A percentile compares a stretch with the other conserved stretches of the same genome.
These are phyloP conservation scores for Pichia paraexigua DNA, from an alignment of 805 yeast genomes.

Conservation along the genomic window DNA sequence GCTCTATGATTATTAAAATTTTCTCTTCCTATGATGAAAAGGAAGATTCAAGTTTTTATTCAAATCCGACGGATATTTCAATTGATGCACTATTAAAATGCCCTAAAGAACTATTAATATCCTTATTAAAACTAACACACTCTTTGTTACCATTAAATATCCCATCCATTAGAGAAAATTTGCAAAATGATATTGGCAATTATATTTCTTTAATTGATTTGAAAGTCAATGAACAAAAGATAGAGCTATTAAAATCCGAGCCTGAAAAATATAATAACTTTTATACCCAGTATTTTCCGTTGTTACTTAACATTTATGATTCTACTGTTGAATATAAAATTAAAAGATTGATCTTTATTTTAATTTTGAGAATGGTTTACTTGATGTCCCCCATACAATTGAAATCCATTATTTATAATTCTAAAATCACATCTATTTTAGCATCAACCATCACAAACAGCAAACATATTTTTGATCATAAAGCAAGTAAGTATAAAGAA, in stretches of 20 bases:
- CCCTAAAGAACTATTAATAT: slow-evolving; percentile 55
- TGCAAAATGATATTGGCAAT: slow-evolving; percentile 24
- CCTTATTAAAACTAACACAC: slow-evolving; percentile 48
- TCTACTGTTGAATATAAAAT: slow-evolving; percentile 64
- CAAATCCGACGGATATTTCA: slow-evolving; percentile 26
- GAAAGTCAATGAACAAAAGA: slow-evolving; percentile 26
- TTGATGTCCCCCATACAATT: slow-evolving; percentile 31
- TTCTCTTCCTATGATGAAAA: slow-evolving; percentile 35
- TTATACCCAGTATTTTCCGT: slow-evolving; percentile 39
- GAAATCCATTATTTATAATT: slow-evolving; percentile 24
- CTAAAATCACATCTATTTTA: slow-evolving; percentile 39
- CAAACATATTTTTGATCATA: slow-evolving; percentile 22
- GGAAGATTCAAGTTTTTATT: not conserved
- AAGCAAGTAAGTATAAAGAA: not conserved
- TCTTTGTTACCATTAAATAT: slow-evolving; percentile 45
- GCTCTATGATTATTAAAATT: slow-evolving; percentile 39
- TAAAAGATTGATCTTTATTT: slow-evolving; percentile 48
- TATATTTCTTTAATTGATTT: slow-evolving; percentile 8
- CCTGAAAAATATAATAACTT: slow-evolving; percentile 27
- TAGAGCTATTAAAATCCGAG: slow-evolving; percentile 25
- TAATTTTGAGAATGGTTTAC: slow-evolving; percentile 43
- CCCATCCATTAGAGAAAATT: slow-evolving; percentile 2
- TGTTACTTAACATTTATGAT: slow-evolving; percentile 56
- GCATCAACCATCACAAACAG: slow-evolving; percentile 58
- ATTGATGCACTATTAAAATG: slow-evolving; percentile 68